Base-by-base conservation (phyloP, 163 green algal genomes). In the Chlorella variabilis region DNA sequence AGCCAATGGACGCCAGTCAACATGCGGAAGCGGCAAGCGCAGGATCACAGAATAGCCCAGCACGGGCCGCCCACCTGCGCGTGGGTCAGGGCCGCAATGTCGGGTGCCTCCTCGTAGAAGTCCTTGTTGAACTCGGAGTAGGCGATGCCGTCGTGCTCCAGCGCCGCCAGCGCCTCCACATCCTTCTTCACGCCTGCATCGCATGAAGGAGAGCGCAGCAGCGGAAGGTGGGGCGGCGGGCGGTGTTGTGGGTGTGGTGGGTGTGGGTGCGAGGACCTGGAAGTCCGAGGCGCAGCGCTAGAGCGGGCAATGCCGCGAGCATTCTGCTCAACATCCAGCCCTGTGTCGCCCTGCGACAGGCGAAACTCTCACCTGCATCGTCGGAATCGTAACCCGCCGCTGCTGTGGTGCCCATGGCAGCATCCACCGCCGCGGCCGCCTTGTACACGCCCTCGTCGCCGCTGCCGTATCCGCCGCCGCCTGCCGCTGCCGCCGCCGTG, bases 51-150 rank as follows among this genome's bases (percentile, higher is more conserved):
- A 20, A 23, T 21, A 20, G 17, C 34, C 38, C 39, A 23, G 11
- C n/a, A 21, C 21, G 8, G 39, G 20, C 17, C 36, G 39, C 75
- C 8, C 66, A 97, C 91, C 87, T 97, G 88, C 9, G 78, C 68
- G 23, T 89, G 84, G 4, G 73, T 91, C 90, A 96, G 87, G 4
- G 85, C 86, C 27, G 84, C 81, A 9, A 98, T 80, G 49, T 91
- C 88, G 0, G 88, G 78, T 17, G 78, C 42, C 68, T 92, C 86
- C 13, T 90, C 87, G 78, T 97, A 98, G 77, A 97, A 96, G 51
- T 96, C 92, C 81, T 97, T 93, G 41, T 76, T 85, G 82, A 97
- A 97, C 23, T 91, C 83, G 15, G 89, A 80, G 58, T 97, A 97
- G n/a, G 84, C 54, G 25, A 94, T 88, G 31, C 61, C 54, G 2